Percentiles rank a stretch among this genome's conserved stretches.
Conservation (phyloP, 1,284 basidiomycete genomes). For the Ganoderma sp. region DNA sequence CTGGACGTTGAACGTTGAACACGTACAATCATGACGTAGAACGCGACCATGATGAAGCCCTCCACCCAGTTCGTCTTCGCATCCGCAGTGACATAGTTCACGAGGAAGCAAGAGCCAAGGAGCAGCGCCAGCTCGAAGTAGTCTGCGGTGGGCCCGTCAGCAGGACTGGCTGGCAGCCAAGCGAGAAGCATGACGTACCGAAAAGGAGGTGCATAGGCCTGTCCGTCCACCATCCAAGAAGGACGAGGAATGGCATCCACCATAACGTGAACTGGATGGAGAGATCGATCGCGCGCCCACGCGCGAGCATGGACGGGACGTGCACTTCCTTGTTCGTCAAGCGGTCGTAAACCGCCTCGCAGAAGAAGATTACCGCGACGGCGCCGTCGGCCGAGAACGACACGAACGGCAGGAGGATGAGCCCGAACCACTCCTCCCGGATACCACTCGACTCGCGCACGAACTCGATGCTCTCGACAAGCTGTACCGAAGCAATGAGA, state of each 20-base stretch:
- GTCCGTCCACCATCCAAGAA: constrained; percentile 46
- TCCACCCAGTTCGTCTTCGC: constrained; percentile 72
- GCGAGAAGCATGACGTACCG: constrained; percentile 38
- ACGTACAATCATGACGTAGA: constrained; percentile 62
- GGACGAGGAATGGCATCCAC: constrained; percentile 48
- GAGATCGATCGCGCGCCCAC: constrained; percentile 47
- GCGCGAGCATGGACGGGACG: constrained; percentile 43
- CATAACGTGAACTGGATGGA: constrained; percentile 49
- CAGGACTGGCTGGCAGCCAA: background rate
- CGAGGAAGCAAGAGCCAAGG: constrained; percentile 69
- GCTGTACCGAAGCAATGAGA: constrained; percentile 41
- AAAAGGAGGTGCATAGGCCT: constrained; percentile 46
- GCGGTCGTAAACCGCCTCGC: constrained; percentile 32
- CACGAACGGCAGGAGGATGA: constrained; percentile 69
- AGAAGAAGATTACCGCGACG: constrained; percentile 58
- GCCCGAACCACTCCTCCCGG: constrained; percentile 69
- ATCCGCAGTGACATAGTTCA: constrained; percentile 74
- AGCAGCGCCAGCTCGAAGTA: constrained; percentile 66
- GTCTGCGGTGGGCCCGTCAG: constrained; percentile 38
- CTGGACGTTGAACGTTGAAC: background rate
- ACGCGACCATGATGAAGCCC: constrained; percentile 63
- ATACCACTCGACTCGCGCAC: constrained; percentile 53
- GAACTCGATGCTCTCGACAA: constrained; percentile 65
- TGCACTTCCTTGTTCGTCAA: constrained; percentile 20
- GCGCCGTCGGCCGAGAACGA: constrained; percentile 73